Percentiles rank a stretch among this genome's conserved stretches.
Evolutionary conservation across 208 protist species (phyloP).

Genomic region (Spironucleus salmonicida): DNA sequence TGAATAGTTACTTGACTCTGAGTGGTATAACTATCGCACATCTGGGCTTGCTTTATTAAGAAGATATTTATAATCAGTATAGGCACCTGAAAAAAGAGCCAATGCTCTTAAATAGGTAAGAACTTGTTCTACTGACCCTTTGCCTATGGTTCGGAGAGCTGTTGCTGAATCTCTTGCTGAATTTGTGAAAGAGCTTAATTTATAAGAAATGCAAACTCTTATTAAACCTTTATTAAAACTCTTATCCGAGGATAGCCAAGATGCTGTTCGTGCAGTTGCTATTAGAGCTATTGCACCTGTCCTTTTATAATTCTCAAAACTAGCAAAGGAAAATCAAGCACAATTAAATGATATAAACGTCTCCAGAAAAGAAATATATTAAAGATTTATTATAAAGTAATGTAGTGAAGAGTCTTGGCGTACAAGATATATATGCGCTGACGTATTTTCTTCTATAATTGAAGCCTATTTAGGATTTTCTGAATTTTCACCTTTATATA

Average conservation of each 20-base stretch:
- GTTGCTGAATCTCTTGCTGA: neutral
- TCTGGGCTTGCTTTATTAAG: neutral
- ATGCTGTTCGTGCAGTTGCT: constrained; percentile 12
- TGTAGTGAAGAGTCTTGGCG: constrained; percentile 14
- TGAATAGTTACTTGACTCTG: neutral
- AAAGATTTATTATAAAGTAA: neutral
- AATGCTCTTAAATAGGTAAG: neutral
- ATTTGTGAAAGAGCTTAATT: neutral
- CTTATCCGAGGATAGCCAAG: neutral
- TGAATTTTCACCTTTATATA: neutral
- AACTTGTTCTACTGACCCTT: neutral
- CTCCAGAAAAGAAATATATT: neutral
- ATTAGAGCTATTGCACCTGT: neutral
- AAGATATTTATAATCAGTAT: neutral
- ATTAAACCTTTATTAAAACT: neutral
- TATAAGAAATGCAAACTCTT: neutral
- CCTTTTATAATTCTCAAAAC: neutral
- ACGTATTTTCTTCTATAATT: neutral
- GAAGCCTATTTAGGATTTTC: constrained; percentile 17
- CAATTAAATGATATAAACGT: neutral
- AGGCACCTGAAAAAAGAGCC: neutral
- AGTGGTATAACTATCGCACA: constrained; percentile 15
- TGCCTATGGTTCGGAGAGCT: neutral
- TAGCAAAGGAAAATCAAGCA: too few relatives aligned
- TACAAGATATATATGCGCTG: constrained; percentile 5